Conservation (phyloP, 192 early-diverging fungal genomes). For the Umbelopsis sp. region DNA sequence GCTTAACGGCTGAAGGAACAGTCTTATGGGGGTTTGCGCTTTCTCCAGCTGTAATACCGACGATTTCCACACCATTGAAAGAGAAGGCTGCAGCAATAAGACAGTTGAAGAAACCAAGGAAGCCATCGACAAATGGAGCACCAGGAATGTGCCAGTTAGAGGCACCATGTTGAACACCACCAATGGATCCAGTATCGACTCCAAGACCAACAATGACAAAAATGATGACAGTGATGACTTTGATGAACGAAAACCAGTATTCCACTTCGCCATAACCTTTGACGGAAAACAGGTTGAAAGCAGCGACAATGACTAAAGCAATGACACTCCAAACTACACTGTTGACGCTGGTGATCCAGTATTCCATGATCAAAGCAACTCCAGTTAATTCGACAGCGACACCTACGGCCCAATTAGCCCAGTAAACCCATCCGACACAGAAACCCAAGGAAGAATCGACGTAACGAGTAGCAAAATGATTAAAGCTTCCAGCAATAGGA, state of each 20-base stretch:
- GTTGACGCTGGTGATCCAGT: conserved; percentile 36
- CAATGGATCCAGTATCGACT: conserved; percentile 66
- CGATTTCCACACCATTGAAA: conserved; percentile 87
- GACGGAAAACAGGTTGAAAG: conserved; percentile 67
- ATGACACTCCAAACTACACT: conserved; percentile 44
- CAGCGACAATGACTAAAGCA: conserved; percentile 58
- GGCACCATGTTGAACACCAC: conserved; percentile 60
- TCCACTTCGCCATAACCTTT: conserved; percentile 83
- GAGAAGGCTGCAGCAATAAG: conserved; percentile 81
- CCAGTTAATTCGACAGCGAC: conserved; percentile 77
- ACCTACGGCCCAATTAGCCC: conserved; percentile 71
- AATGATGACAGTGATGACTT: conserved; percentile 79
- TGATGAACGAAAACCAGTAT: conserved; percentile 86
- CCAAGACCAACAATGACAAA: conserved; percentile 84
- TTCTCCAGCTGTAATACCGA: conserved; percentile 91
- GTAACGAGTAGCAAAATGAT: conserved; percentile 79
- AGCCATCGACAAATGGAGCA: conserved; percentile 61
- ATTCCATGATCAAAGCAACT: conserved; percentile 73
- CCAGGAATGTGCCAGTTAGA: conserved; percentile 64
- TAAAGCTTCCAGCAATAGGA: conserved; percentile 80
- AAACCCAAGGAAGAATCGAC: conserved; percentile 71
- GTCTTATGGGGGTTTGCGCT: conserved; percentile 81
- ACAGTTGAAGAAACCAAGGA: conserved; percentile 64
- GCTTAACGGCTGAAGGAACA: conserved; percentile 69
- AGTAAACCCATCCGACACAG: conserved; percentile 48